Conservation (phyloP, 1,284 basidiomycete genomes). For the Phenoliferia sp. region DNA sequence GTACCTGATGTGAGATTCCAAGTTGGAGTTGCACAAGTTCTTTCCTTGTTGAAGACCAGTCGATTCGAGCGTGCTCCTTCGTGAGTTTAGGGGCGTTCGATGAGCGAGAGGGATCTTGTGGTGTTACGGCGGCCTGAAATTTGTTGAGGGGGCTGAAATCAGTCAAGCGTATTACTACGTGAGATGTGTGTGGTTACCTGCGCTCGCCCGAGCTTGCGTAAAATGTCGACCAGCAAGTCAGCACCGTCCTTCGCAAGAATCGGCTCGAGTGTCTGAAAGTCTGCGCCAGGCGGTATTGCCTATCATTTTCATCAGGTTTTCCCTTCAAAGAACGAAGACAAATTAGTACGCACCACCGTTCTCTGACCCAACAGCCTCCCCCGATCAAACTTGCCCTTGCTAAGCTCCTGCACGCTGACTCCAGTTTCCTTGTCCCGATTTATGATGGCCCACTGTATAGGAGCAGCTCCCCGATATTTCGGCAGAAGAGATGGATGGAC, state of each 20-base stretch:
- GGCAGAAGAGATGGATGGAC: constrained; percentile 89
- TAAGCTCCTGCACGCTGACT: constrained; percentile 56
- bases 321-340: not conserved
- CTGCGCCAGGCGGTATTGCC: constrained; percentile 50
- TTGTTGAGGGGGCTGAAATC: not conserved
- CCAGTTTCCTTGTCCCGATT: constrained; percentile 60
- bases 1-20: constrained; percentile 69
- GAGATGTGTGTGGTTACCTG: constrained; percentile 45
- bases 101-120: constrained; percentile 49
- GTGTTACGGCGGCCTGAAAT: constrained; percentile 47
- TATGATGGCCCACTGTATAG: constrained; percentile 79
- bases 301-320: constrained; percentile 35
- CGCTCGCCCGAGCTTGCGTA: constrained; percentile 58
- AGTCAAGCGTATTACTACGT: not conserved
- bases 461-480: constrained; percentile 82
- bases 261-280: constrained; percentile 58
- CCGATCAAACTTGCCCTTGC: constrained; percentile 43
- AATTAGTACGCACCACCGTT: constrained; percentile 40
- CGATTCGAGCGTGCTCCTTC: constrained; percentile 52
- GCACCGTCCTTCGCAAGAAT: constrained; percentile 63
- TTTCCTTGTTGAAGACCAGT: constrained; percentile 56
- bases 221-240: constrained; percentile 60
- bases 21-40: constrained; percentile 57
- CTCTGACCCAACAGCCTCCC: constrained; percentile 44
- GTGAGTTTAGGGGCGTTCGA: constrained; percentile 61